Evolutionary conservation across 1,139 yeast species (phyloP), one percentile per base, ranked within the genome.

Genomic region (Pichia sp.): DNA sequence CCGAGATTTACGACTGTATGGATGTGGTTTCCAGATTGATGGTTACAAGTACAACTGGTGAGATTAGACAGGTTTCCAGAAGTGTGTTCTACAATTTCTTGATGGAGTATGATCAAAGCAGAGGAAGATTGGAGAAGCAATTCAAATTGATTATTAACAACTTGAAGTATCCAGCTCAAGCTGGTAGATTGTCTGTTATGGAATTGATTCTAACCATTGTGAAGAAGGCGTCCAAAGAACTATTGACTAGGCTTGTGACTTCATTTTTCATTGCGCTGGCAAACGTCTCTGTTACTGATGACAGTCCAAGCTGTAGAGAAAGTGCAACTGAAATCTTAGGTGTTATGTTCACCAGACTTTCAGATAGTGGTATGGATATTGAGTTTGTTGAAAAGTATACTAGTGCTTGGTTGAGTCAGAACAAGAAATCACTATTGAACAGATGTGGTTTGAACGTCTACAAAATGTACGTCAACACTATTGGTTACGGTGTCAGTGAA

Each of bases 61-160:
- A 81, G 51, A 83, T 88, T 35, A 71, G 98, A 43, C 93, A 84
- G 51, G 78, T 84, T 60, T 78, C 97, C 9, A 73, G 97, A 58
- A 73, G 85, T 46, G 77, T 84, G 1, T 93, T 77, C 56, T 83
- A 77, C 58, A 91, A 80, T 52, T 93, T 91, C 51, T 63, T 91
- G 51, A 83, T 88, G 80, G 96, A 87, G 51, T 91, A 85, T 52
- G 97, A 94, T 50, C 97, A 91, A 62, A 88, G 97, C 22, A 73
- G 79, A 52, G 88, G 93, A 6, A 74, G 87, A 47, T 60, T 91
- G 36, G 93, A 84, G 47, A 84, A 80, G 50, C 94, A 85, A 50
- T 78, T 88, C 59, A 77, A 80, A 46, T 79, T 81, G 52, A 67
- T 91, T 59, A 82, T 88, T n/a, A 76, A 75, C 45, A 91, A 93